Percentiles rank a stretch among this genome's conserved stretches.
Conservation (phyloP, 108 stramenopile genomes). For the Nitzschia sp. region DNA sequence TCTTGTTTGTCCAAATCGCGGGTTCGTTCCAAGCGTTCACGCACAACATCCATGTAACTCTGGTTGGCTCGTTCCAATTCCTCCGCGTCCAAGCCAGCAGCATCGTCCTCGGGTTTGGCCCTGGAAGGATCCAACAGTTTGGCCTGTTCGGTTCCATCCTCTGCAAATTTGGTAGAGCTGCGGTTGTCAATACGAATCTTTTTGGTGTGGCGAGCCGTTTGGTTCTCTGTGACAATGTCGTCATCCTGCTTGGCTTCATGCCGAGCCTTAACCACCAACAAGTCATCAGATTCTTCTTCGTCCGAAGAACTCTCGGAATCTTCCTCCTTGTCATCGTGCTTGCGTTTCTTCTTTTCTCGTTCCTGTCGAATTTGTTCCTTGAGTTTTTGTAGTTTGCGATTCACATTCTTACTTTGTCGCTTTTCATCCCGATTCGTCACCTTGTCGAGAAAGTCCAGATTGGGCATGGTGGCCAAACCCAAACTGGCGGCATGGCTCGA, state of each 20-base stretch:
- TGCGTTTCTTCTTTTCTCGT: constrained; percentile 78
- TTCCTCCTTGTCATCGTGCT: constrained; percentile 43
- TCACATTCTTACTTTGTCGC: constrained; percentile 88
- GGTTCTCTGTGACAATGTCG: constrained; percentile 17
- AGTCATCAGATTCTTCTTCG: constrained; percentile 66
- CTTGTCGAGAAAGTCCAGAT: constrained; percentile 67
- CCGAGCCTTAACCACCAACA: constrained; percentile 73
- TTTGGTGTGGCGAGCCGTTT: constrained; percentile 67
- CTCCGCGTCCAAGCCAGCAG: constrained; percentile 25
- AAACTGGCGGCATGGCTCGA: constrained; percentile 85
- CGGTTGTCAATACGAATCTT: constrained; percentile 80
- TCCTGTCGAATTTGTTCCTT: constrained; percentile 93
- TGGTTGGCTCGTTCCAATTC: constrained; percentile 46
- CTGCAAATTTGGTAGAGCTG: constrained; percentile 77
- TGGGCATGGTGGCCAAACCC: constrained; percentile 87
- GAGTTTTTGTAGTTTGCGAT: constrained; percentile 83
- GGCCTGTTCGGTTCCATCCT: constrained; percentile 80
- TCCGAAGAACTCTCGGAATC: constrained; percentile 31
- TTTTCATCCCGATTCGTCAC: constrained; percentile 73
- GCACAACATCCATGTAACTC: constrained; percentile 64
- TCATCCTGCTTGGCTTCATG: constrained; percentile 56
- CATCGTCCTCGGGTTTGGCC: constrained; percentile 29
- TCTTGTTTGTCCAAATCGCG: constrained; percentile 71
- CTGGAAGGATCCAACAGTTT: constrained; percentile 5
- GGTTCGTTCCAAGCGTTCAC: constrained; percentile 59